A percentile compares a stretch with the other conserved stretches of the same genome.
These are phyloP conservation scores for Neopestalotiopsis rosae DNA, from an alignment of 2,329 filamentous ascomycete species.

Conservation along the genomic window DNA sequence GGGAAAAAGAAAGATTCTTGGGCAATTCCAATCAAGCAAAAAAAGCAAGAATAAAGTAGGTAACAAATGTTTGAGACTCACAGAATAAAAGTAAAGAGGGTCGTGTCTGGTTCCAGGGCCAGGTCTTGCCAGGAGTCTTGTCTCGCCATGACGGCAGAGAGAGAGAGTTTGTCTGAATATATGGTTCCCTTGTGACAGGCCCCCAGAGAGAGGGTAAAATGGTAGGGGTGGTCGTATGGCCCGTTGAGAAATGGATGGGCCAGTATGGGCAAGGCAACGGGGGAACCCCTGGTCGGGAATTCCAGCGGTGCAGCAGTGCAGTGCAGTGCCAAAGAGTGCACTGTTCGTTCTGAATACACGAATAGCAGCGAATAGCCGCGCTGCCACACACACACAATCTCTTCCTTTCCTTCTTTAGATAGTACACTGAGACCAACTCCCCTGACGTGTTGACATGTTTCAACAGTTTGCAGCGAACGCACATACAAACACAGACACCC, in stretches of 20 bases:
- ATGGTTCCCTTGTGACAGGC: slow-evolving; percentile 15
- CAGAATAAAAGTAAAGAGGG: slow-evolving; percentile 73
- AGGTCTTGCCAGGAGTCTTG: slow-evolving; percentile 4
- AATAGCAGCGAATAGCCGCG: slow-evolving; percentile 24
- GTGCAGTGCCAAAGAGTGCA: background rate
- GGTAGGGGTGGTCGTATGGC: too few relatives aligned
- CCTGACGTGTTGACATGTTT: slow-evolving; percentile 28
- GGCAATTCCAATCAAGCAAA: background rate
- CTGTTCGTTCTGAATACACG: background rate
- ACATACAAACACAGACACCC: background rate
- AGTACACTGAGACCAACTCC: slow-evolving; percentile 22
- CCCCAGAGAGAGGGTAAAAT: background rate
- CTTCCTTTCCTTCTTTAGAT: slow-evolving; percentile 23
- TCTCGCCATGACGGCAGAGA: slow-evolving; percentile 12
- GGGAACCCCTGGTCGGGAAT: background rate
- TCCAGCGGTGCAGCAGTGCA: background rate
- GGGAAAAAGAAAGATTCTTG: slow-evolving; percentile 27
- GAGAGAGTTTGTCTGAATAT: slow-evolving; percentile 20
- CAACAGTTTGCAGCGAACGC: slow-evolving; percentile 34
- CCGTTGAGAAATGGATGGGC: background rate
- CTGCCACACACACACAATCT: slow-evolving; percentile 8
- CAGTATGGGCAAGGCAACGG: slow-evolving; percentile 3
- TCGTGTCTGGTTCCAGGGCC: slow-evolving; percentile 65
- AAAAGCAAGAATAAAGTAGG: background rate
- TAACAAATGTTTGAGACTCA: slow-evolving; percentile 49